phyloP scores from a whole-genome alignment of 2,329 filamentous ascomycete genomes.

The Botryosphaeria dothidea region DNA sequence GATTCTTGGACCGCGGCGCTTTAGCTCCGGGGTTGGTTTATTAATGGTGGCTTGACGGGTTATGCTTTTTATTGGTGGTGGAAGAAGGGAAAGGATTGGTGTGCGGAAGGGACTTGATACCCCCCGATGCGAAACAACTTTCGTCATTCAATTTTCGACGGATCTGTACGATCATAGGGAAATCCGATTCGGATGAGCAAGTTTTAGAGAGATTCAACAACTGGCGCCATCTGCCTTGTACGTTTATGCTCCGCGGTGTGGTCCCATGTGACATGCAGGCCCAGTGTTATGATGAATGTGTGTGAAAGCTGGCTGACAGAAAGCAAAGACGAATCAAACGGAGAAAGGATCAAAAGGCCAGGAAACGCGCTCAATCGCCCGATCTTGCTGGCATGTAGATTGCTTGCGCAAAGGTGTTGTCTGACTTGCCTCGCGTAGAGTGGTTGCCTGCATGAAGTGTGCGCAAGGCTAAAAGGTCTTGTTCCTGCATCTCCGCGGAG shows the following conservation, averaged over 20 bases:
- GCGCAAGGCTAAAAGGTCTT: neutral
- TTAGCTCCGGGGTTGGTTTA: neutral
- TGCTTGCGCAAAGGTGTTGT: neutral
- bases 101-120: slow-evolving; percentile 16
- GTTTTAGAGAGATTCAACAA: neutral
- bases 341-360: neutral
- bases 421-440: neutral
- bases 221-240: neutral
- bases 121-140: slow-evolving; percentile 12
- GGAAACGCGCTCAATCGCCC: neutral
- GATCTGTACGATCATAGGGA: neutral
- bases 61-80: neutral
- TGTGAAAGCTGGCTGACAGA: neutral
- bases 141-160: neutral
- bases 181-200: neutral
- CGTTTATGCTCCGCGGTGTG: too few relatives aligned
- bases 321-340: neutral
- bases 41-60: neutral
- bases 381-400: neutral
- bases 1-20: neutral
- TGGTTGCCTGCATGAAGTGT: neutral
- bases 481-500: slow-evolving; percentile 11
- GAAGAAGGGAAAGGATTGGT: neutral
- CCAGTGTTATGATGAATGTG: neutral
- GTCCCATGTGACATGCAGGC: neutral